Evolutionary conservation across 2,329 filamentous ascomycete genomes (phyloP).

Genomic region (Penicillium sclerotigenum): DNA sequence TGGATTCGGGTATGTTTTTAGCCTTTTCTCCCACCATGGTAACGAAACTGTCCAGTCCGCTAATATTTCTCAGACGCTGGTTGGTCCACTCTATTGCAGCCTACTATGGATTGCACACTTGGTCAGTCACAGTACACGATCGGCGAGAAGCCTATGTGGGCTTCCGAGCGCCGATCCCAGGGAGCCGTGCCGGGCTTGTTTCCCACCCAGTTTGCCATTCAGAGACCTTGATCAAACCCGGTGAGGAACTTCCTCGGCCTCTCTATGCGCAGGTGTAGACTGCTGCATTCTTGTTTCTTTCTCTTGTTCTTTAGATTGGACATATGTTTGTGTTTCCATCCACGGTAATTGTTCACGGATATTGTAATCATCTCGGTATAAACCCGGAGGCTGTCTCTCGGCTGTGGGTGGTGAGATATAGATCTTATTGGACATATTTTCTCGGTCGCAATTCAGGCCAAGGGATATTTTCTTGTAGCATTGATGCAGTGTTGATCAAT

Average conservation of each 20-base stretch:
- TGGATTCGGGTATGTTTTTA: slow-evolving; percentile 69
- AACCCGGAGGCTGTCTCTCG: not conserved
- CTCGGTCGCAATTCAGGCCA: not conserved
- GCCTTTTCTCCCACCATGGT: not conserved
- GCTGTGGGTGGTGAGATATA: not conserved
- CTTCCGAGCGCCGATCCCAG: slow-evolving; percentile 45
- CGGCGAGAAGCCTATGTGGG: slow-evolving; percentile 81
- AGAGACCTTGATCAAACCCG: slow-evolving; percentile 31
- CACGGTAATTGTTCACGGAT: not conserved
- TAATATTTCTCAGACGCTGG: slow-evolving; percentile 64
- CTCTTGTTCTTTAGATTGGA: not conserved
- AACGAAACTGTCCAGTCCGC: slow-evolving; percentile 8
- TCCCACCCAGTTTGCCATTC: slow-evolving; percentile 28
- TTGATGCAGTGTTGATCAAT: not conserved
- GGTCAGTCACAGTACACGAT: slow-evolving; percentile 69
- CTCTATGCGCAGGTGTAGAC: slow-evolving; percentile 38
- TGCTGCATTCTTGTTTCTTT: not conserved
- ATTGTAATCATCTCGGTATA: not conserved
- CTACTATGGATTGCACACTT: slow-evolving; percentile 87
- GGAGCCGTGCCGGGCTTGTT: slow-evolving; percentile 27
- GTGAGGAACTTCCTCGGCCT: slow-evolving; percentile 38
- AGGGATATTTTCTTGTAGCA: not conserved
- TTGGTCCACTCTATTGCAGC: slow-evolving; percentile 86
- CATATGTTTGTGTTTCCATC: not conserved
- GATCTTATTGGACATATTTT: slow-evolving; percentile 9